Evolutionary conservation across 2,329 filamentous ascomycete species (phyloP), one percentile per base, ranked within the genome.

Genomic region (Trichoderma guizhouense): DNA sequence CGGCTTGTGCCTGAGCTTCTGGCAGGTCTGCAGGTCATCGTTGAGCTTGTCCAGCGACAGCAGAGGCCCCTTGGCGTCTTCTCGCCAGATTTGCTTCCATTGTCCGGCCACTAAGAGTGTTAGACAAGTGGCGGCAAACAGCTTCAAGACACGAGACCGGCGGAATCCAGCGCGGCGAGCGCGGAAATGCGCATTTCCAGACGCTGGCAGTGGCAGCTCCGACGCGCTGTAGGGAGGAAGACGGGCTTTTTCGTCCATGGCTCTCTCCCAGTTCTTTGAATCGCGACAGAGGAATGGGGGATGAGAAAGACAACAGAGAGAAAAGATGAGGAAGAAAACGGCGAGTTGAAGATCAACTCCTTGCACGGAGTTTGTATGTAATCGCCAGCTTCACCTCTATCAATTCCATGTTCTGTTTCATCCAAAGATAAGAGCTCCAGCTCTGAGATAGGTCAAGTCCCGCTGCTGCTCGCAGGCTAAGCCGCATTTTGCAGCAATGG

Each of bases 11-110:
- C 83, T 86, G 58, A 92, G 83, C 77, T 84, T 85, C 36, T 84
- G 81, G 79, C 90, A 92, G 2, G 84, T 85, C 18, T 82, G 82
- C 26, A 90, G 80, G 74, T 92, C 86, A 14, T 84, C 81, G 43
- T 84, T 81, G 26, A 92, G 82, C 75, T 84, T 86, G 60, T 85
- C 80, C 26, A 84, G 73, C 1, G 89, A 91, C 4, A 91, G 80
- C 21, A 78, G 78, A 21, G 81, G 77, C 21, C 74, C 72, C 1
- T 75, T 76, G 47, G 74, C 62, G 57, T 81, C 73, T 18, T 75
- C 66, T 34, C 71, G 66, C 77, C 75, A 77, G 5, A 85, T 74
- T 73, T 86, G 84, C 73, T 77, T 79, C 84, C 84, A 86, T 73
- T 87, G 85, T 0, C 84, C 82, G 69, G 84, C 83, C n/a, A 81